These are phyloP conservation scores for Trametopsis cervina DNA, from an alignment of 768 basidiomycete genomes.

Conservation along the genomic window DNA sequence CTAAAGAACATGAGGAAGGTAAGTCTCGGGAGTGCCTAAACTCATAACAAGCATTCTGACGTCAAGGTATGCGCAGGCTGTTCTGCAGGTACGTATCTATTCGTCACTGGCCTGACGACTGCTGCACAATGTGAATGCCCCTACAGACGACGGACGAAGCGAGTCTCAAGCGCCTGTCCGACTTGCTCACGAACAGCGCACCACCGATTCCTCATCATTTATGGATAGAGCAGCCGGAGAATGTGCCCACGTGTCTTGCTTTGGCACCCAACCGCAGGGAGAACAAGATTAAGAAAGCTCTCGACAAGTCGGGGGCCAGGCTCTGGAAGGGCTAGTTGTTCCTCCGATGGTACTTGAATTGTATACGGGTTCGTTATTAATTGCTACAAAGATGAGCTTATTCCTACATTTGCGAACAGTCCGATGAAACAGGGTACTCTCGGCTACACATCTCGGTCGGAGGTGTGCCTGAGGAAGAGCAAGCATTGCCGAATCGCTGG, in stretches of 20 bases:
- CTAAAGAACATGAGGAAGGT: slow-evolving; percentile 38
- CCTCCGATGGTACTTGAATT: neutral
- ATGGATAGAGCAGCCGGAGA: slow-evolving; percentile 40
- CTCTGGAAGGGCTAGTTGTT: slow-evolving; percentile 25
- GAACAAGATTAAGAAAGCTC: slow-evolving; percentile 30
- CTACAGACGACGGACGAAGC: slow-evolving; percentile 27
- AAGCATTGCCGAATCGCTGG: slow-evolving; percentile 38
- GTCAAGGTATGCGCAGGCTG: slow-evolving; percentile 22
- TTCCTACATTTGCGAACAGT: neutral
- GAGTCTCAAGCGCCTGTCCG: slow-evolving; percentile 27
- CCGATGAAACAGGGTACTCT: neutral
- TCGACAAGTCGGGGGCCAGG: slow-evolving; percentile 33
- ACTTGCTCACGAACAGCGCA: slow-evolving; percentile 20
- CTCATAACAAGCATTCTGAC: neutral
- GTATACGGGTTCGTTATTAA: neutral
- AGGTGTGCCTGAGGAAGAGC: slow-evolving; percentile 45
- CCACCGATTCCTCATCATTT: slow-evolving; percentile 31
- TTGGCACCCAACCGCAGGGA: slow-evolving; percentile 35
- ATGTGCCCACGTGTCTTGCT: slow-evolving; percentile 36
- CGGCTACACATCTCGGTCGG: slow-evolving; percentile 41
- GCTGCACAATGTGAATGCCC: neutral
- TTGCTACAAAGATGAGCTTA: neutral
- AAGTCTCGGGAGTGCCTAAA: slow-evolving; percentile 1
- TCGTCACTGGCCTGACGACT: neutral
- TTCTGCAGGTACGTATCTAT: slow-evolving; percentile 29